Percentiles rank a stretch among this genome's conserved stretches.
Evolutionary conservation across 2,329 filamentous ascomycete genomes (phyloP).

Genomic region (Xylariaceae sp.): DNA sequence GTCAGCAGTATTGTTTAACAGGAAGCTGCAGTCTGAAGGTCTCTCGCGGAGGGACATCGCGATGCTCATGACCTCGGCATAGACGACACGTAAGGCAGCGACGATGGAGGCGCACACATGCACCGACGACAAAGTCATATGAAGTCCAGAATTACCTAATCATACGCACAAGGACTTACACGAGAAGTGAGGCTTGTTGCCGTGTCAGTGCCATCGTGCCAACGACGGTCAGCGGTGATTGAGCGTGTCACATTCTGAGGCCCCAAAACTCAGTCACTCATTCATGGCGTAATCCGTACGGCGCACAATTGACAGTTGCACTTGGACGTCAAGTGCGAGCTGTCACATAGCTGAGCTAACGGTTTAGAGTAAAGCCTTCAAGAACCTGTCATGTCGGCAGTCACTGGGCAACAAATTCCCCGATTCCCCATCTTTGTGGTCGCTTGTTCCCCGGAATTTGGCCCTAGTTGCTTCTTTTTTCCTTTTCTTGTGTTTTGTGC

Average conservation of each 20-base stretch:
- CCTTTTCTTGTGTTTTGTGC: neutral
- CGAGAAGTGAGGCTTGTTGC: too few relatives aligned
- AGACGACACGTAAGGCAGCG: neutral
- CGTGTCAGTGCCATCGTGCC: slow-evolving; percentile 36
- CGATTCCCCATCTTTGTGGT: slow-evolving; percentile 3
- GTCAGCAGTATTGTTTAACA: neutral
- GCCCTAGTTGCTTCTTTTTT: slow-evolving; percentile 16
- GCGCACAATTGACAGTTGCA: slow-evolving; percentile 63
- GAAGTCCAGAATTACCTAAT: neutral
- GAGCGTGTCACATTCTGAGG: neutral
- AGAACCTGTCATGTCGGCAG: slow-evolving; percentile 41
- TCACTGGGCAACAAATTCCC: slow-evolving; percentile 33
- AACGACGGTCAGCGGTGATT: slow-evolving; percentile 47
- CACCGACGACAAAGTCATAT: neutral
- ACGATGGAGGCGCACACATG: neutral
- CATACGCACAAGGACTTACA: neutral
- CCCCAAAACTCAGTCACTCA: too few relatives aligned
- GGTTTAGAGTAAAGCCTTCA: slow-evolving; percentile 55
- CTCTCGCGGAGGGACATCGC: neutral
- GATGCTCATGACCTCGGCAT: neutral
- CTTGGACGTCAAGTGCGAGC: slow-evolving; percentile 72
- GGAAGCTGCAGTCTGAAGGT: neutral
- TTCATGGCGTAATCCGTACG: slow-evolving; percentile 29
- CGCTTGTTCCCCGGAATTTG: slow-evolving; percentile 34
- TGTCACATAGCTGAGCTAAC: slow-evolving; percentile 65